phyloP scores from a whole-genome alignment of 306 rosid species.

The Hippophae rhamnoides region DNA sequence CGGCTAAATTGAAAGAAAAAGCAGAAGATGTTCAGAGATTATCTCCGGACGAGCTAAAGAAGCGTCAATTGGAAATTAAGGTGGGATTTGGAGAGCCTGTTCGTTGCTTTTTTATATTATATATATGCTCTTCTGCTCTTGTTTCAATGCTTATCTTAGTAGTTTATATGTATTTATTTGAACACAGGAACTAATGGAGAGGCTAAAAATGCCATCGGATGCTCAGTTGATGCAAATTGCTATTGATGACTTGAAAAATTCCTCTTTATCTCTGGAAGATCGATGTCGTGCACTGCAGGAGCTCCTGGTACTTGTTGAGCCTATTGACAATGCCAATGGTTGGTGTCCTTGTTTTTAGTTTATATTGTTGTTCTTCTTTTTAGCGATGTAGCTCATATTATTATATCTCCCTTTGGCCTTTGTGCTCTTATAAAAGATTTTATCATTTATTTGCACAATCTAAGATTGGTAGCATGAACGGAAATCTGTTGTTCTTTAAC shows the following conservation, averaged over 20 bases:
- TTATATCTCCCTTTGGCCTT: neutral
- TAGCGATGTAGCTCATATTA: neutral
- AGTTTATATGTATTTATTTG: slow-evolving; percentile 3
- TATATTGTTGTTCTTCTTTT: neutral
- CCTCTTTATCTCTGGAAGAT: slow-evolving; percentile 61
- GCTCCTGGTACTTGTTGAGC: slow-evolving; percentile 77
- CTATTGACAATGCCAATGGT: slow-evolving; percentile 81
- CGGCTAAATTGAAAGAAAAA: slow-evolving; percentile 52
- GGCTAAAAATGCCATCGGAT: slow-evolving; percentile 64
- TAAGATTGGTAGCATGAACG: no score
- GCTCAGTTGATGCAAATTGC: slow-evolving; percentile 74
- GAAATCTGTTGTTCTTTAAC: no score
- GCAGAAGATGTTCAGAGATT: slow-evolving; percentile 41
- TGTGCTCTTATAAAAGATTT: no score
- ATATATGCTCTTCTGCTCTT: neutral
- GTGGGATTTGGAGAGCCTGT: slow-evolving; percentile 14
- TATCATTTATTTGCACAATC: no score
- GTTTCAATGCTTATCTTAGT: neutral
- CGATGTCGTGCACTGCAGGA: slow-evolving; percentile 62
- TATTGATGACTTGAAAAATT: slow-evolving; percentile 59
- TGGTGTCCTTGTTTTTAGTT: slow-evolving; percentile 8
- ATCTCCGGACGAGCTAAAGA: slow-evolving; percentile 40
- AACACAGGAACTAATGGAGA: slow-evolving; percentile 64
- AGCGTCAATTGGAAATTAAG: slow-evolving; percentile 63
- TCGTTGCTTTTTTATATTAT: no score